Conservation (phyloP, 1,139 yeast genomes). For the Yamadazyma dushanensis region DNA sequence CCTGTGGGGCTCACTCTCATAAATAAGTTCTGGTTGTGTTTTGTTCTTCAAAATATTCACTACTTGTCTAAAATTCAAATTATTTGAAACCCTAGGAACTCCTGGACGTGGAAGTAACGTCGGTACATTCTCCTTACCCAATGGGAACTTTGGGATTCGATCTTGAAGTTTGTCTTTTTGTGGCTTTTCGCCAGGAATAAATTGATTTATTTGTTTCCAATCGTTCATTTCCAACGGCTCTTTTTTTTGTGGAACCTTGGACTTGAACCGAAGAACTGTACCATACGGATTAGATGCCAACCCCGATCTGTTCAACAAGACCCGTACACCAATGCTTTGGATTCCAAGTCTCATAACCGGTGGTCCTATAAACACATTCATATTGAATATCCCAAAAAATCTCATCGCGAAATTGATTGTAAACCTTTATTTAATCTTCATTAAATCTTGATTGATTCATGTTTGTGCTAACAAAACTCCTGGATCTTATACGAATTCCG, state of each 20-base stretch:
- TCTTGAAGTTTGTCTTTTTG: conserved; percentile 50
- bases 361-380: too few species aligned
- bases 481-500: conserved; percentile 84
- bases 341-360: too few species aligned
- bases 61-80: conserved; percentile 61
- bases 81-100: conserved; percentile 64
- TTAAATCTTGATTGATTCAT: conserved; percentile 30
- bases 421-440: neutral
- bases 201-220: conserved; percentile 47
- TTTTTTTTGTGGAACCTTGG: conserved; percentile 28
- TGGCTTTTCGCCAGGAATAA: conserved; percentile 61
- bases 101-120: conserved; percentile 72
- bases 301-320: too few species aligned
- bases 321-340: too few species aligned
- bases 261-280: too few species aligned
- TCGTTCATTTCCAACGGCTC: conserved; percentile 26
- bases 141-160: conserved; percentile 63
- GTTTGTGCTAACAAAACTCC: conserved; percentile 80
- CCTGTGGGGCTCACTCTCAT: conserved; percentile 82
- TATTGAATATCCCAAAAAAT: too few species aligned
- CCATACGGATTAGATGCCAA: too few species aligned
- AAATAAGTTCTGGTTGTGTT: conserved; percentile 68
- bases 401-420: conserved; percentile 6
- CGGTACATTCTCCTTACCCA: conserved; percentile 66
- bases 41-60: conserved; percentile 58